Conservation (phyloP, 2,329 filamentous ascomycete genomes). For the Escovopsis sp. region DNA sequence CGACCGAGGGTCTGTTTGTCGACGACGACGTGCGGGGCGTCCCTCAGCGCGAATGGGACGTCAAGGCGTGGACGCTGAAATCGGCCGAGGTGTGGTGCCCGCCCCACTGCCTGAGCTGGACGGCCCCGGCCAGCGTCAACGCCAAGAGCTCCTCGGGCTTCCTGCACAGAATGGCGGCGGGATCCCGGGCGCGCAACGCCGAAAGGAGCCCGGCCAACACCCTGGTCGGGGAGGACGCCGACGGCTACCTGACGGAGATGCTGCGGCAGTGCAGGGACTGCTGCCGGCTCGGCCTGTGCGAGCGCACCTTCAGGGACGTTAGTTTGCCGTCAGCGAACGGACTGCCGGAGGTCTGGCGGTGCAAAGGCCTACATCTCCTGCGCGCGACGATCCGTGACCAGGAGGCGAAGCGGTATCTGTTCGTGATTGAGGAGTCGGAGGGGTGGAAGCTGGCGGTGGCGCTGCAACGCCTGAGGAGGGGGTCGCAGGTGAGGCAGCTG, state of each 20-base stretch:
- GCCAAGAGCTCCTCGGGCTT: slow-evolving; percentile 25
- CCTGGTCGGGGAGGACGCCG: slow-evolving; percentile 48
- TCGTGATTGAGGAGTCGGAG: slow-evolving; percentile 48
- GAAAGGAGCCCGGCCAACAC: slow-evolving; percentile 34
- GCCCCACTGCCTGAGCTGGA: slow-evolving; percentile 40
- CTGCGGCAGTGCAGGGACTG: slow-evolving; percentile 48
- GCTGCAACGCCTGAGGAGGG: slow-evolving; percentile 43
- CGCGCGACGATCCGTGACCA: slow-evolving; percentile 50
- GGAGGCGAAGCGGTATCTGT: slow-evolving; percentile 50
- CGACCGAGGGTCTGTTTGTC: slow-evolving; percentile 88
- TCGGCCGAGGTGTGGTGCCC: slow-evolving; percentile 77
- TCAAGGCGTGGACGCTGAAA: slow-evolving; percentile 96
- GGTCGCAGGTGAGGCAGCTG: slow-evolving; percentile 43
- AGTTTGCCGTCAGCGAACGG: slow-evolving; percentile 23
- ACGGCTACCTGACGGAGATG: slow-evolving; percentile 47
- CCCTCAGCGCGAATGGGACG: slow-evolving; percentile 94
- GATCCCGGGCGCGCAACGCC: slow-evolving; percentile 28
- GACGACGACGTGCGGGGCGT: slow-evolving; percentile 88
- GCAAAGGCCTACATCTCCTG: slow-evolving; percentile 43
- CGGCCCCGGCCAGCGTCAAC: slow-evolving; percentile 23
- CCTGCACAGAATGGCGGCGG: slow-evolving; percentile 31
- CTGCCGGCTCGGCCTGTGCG: slow-evolving; percentile 39
- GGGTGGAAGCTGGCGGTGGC: slow-evolving; percentile 52
- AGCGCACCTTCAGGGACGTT: slow-evolving; percentile 28
- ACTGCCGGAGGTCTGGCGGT: slow-evolving; percentile 39